Evolutionary conservation across 345 rosid genomes (phyloP), one percentile per base, ranked within the genome.

Genomic region (Melastoma malabathricum): DNA sequence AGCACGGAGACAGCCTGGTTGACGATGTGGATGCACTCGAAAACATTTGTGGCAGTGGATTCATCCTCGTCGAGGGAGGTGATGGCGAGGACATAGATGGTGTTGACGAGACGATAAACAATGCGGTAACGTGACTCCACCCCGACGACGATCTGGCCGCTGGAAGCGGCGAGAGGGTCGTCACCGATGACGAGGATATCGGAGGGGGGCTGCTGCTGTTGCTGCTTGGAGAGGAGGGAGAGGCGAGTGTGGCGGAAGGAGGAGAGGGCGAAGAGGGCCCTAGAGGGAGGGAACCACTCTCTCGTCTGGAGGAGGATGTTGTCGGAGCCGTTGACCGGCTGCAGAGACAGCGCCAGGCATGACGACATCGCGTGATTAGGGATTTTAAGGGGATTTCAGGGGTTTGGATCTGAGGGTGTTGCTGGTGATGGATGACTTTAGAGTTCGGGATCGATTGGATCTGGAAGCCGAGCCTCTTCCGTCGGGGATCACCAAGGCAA

Each of bases 1-100:
- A 92, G 51, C n/a, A 88, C 99, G 59, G 84, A 84, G 47, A 92
- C 99, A 2, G 99, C 95, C 54, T 92, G 97, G 61, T 92, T 92
- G 17, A 92, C 99, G 47, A 88, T 79, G 65, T 88, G 77, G 64
- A 92, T 92, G 67, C 97, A 92, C 74, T 92, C 97, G 49, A 92
- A 92, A 0, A 92, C 97, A 44, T 92, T 92, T 55, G 88, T 64
- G 13, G 90, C 76, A 56, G 88, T 64, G 13, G 90, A 79, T 68
- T 80, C 85, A 50, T 85, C 90, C 43, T 88, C 80, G 57, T 88
- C 97, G n/a, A 93, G 93, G 14, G 76, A 72, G 31, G 95, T 88
- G 51, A 92, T 69, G 46, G 89, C 97, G 2, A 92, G 90, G 56
- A 92, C 81, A 59, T 92, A 92, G 66, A 92, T 92, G 57, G 89